Percentiles rank a stretch among this genome's conserved stretches.
Conservation (phyloP, 2,329 filamentous ascomycete genomes). For the Cercospora zeina region DNA sequence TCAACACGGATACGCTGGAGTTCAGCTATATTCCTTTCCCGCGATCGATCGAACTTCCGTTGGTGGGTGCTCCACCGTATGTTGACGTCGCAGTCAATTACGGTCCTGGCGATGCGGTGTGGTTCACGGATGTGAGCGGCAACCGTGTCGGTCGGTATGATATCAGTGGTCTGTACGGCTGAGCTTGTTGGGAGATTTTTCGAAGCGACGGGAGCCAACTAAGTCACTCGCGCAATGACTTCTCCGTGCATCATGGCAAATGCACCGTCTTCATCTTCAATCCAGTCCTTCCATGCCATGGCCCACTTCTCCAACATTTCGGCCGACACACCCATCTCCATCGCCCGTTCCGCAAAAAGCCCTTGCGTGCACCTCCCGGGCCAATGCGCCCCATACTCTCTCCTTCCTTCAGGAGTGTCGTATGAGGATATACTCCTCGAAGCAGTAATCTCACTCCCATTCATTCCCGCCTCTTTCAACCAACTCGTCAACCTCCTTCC, state of each 20-base stretch:
- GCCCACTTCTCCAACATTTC: slow-evolving; percentile 26
- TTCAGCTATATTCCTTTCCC: slow-evolving; percentile 25
- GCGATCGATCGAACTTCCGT: slow-evolving; percentile 9
- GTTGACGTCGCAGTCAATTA: slow-evolving; percentile 30
- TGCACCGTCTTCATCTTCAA: slow-evolving; percentile 23
- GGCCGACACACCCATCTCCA: slow-evolving; percentile 23
- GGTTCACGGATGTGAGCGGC: slow-evolving; percentile 21
- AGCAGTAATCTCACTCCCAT: slow-evolving; percentile 5
- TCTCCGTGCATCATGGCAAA: slow-evolving; percentile 32
- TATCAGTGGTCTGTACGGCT: slow-evolving; percentile 11
- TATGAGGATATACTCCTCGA: slow-evolving; percentile 22
- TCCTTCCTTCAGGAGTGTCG: slow-evolving; percentile 22
- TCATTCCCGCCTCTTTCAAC: slow-evolving; percentile 20
- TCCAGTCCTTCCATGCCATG: slow-evolving; percentile 29
- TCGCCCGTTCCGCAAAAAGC: slow-evolving; percentile 27
- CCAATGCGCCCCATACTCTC: slow-evolving; percentile 30
- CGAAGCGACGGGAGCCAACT: neutral
- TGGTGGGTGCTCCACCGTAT: slow-evolving; percentile 24
- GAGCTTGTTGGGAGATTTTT: neutral
- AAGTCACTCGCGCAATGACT: slow-evolving; percentile 19
- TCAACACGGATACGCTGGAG: slow-evolving; percentile 24
- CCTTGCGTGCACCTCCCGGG: slow-evolving; percentile 29
- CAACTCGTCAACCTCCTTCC: slow-evolving; percentile 24
- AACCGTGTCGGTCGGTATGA: slow-evolving; percentile 27
- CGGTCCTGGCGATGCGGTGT: slow-evolving; percentile 28